phyloP scores from a whole-genome alignment of 1,284 basidiomycete genomes.

The Inonotus obliquus region DNA sequence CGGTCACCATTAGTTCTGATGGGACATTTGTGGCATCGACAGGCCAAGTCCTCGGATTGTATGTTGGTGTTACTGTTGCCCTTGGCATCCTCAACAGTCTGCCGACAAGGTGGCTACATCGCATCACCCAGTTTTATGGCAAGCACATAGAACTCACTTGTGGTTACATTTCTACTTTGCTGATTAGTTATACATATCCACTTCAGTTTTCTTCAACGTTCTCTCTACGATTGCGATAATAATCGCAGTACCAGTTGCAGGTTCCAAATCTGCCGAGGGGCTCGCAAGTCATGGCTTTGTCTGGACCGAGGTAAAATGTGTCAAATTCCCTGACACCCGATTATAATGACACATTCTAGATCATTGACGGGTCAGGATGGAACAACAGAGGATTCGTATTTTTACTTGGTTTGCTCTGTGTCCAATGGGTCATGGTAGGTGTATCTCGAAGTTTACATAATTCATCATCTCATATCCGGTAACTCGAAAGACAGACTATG shows the following conservation, averaged over 20 bases:
- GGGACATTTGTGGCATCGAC: slow-evolving; percentile 21
- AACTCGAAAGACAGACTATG: slow-evolving; percentile 22
- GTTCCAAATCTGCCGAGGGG: background rate
- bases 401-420: slow-evolving; percentile 22
- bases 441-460: background rate
- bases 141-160: background rate
- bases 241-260: slow-evolving; percentile 19
- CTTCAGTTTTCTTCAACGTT: slow-evolving; percentile 19
- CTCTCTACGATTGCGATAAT: slow-evolving; percentile 21
- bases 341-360: slow-evolving; percentile 7
- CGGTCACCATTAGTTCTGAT: slow-evolving; percentile 22
- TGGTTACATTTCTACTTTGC: too few relatives aligned
- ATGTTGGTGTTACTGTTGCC: slow-evolving; percentile 20
- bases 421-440: slow-evolving; percentile 24
- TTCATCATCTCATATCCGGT: too few relatives aligned
- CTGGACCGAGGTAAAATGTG: slow-evolving; percentile 18
- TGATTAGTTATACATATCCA: background rate
- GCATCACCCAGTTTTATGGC: slow-evolving; percentile 19
- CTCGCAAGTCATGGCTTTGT: slow-evolving; percentile 19
- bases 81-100: slow-evolving; percentile 22
- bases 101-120: slow-evolving; percentile 20
- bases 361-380: slow-evolving; percentile 23
- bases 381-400: slow-evolving; percentile 21
- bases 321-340: background rate
- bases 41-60: slow-evolving; percentile 21